Evolutionary conservation across 2,329 filamentous ascomycete genomes (phyloP).

Genomic region (Penicillium sp.): DNA sequence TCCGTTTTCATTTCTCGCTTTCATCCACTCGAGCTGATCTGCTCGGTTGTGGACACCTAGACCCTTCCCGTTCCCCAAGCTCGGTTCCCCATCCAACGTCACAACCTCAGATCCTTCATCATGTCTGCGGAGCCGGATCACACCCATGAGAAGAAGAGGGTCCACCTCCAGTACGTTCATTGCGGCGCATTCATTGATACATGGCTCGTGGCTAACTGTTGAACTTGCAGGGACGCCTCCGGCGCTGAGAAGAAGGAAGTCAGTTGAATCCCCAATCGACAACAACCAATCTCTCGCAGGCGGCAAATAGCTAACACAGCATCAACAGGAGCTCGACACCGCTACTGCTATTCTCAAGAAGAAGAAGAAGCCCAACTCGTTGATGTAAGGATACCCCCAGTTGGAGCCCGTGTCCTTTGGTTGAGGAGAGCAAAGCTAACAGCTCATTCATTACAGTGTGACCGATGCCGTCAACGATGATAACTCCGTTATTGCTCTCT

Average conservation of each 20-base stretch:
- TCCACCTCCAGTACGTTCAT: conserved; percentile 74
- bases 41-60: conserved; percentile 33
- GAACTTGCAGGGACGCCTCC: conserved; percentile 74
- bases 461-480: conserved; percentile 99
- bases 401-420: conserved; percentile 9
- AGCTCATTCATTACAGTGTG: conserved; percentile 65
- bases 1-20: conserved; percentile 24
- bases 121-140: conserved; percentile 74
- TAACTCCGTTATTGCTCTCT: conserved; percentile 98
- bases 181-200: conserved; percentile 17
- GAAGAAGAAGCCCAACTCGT: conserved; percentile 99
- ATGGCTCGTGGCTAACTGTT: conserved; percentile 48
- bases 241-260: conserved; percentile 86
- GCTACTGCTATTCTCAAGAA: conserved; percentile 98
- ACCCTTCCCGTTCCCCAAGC: conserved; percentile 32
- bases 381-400: conserved; percentile 72
- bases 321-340: conserved; percentile 78
- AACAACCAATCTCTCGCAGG: conserved; percentile 40
- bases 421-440: conserved; percentile 31
- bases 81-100: conserved; percentile 34
- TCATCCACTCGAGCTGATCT: conserved; percentile 26
- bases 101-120: conserved; percentile 50
- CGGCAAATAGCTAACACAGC: conserved; percentile 27
- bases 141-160: conserved; percentile 76
- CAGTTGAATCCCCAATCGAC: conserved; percentile 34